Evolutionary conservation across 495 filamentous ascomycete species (phyloP), one percentile per base, ranked within the genome.

Genomic region (Aspergillus heteromorphus): DNA sequence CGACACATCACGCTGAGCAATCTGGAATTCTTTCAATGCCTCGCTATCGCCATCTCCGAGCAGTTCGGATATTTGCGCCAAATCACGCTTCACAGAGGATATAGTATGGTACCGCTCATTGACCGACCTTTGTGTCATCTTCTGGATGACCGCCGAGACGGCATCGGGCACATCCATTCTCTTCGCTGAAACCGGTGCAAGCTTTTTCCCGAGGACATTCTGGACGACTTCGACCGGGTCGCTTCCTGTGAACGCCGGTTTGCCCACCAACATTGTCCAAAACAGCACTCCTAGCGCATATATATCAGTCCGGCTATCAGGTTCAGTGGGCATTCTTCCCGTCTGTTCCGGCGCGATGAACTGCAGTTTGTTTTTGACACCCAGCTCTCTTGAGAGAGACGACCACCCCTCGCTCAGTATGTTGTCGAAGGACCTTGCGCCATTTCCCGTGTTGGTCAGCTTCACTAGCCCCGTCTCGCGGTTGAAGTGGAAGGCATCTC

Each of bases 291-390:
- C 91, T 2, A 95, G 75, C 2, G 88, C 88, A 65, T 95, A 96
- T 30, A 95, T 91, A 69, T 95, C 91, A 9, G 91, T 95, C 42
- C 91, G 80, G 51, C 83, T 87, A 70, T 96, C 91, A 1, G 91
- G 91, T 61, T 93, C 89, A 16, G 87, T 89, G 2, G 89, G 87
- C 81, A 95, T 86, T 14, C 91, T 83, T 20, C 91, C 91, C 13
- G 91, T 96, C 74, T 95, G 91, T 60, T 96, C 91, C 0, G 91
- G 89, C 40, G 88, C 90, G 65, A 96, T 91, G 62, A 85, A 95
- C 53, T 89, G 83, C 18, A 96, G 73, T 69, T 93, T 95, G 59
- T 88, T 86, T 64, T 87, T 88, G 21, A 88, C 85, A 0, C 90
- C 91, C 31, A 89, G 69, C 65, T 93, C 87, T 36, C 83, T 82